Percentiles rank a stretch among this genome's conserved stretches.
Evolutionary conservation across 306 rosid genomes (phyloP).

Genomic region (Trichosanthes cucumerina): DNA sequence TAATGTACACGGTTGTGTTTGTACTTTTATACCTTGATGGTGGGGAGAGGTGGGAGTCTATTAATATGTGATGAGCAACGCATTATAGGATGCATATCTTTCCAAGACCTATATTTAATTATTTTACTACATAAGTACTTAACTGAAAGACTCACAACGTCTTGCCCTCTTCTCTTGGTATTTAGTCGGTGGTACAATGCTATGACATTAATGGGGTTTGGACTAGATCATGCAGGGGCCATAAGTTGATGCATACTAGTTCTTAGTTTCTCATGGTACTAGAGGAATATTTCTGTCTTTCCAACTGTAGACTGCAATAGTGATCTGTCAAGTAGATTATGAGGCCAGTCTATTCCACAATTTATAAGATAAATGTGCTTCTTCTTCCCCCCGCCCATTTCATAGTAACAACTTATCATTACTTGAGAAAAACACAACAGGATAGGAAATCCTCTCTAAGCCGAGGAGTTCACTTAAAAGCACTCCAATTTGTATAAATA

Average conservation of each 20-base stretch:
- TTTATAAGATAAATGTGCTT: not conserved
- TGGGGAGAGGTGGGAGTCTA: not conserved
- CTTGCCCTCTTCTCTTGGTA: constrained; percentile 1
- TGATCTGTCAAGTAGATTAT: not conserved
- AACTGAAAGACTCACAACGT: not conserved
- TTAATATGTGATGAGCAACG: not conserved
- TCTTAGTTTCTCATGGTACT: not conserved
- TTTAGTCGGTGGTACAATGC: not conserved
- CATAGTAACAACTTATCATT: not conserved
- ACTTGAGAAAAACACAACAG: not conserved
- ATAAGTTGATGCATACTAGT: not conserved
- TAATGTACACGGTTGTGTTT: not conserved
- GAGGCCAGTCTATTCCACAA: not conserved
- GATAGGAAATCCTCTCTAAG: not conserved
- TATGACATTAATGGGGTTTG: not conserved
- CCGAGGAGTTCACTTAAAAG: not conserved
- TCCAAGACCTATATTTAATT: not conserved
- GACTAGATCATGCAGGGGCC: not conserved
- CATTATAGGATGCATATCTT: not conserved
- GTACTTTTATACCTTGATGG: not conserved
- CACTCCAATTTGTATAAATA: not conserved
- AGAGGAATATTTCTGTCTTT: not conserved
- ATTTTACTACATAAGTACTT: not conserved
- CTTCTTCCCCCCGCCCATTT: not conserved
- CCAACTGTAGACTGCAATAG: not conserved